Base-by-base conservation (phyloP, 768 basidiomycete species). In the Lactarius tabidus region DNA sequence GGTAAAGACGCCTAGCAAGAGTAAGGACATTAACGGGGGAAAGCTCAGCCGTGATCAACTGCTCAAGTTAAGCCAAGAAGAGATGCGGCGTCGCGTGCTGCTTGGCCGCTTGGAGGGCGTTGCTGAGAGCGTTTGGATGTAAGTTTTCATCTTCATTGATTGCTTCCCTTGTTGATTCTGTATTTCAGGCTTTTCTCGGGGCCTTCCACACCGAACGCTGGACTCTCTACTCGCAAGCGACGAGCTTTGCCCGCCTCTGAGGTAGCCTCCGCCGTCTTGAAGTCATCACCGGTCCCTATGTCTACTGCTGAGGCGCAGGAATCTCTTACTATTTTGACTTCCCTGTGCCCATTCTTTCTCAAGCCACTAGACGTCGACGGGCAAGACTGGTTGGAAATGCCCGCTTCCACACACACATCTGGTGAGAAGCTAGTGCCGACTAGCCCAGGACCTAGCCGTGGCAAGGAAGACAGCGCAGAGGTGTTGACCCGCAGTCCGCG, bases 91-190 rank as follows among this genome's bases (percentile, higher is more conserved):
- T 63, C 80, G 91, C 41, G 91, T 88, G 69, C 74, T 93, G 35
- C 79, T 94, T 9, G 91, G 91, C 57, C 85, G 92, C 23, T 81
- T 94, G 8, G 82, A 82, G 31, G 87, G 88, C 12, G 84, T 94
- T 33, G 92, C 92, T n/a, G 91, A 94, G 72, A 89, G 91, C 68
- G 83, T 89, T 20, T 93, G 91, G 90, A 92, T 93, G 92, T 90
- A 57, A 65, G 68, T 66, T 6, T 10, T 3, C 61, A 1, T 2
- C 56, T 36, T 33, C 56, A 51, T 28, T 29, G 20, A 48, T 53
- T 18, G 18, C 20, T 31, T 33, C 43, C 29, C 26, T 23, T 41
- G 17, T 10, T 57, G 57, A 70, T 31, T 63, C 15, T 15, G 23
- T 10, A 62, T 6, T 29, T 29, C 62, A 90, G 90, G 88, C 75